Evolutionary conservation across 2,329 filamentous ascomycete species (phyloP).

Genomic region (Malbranchea cinnamomea): DNA sequence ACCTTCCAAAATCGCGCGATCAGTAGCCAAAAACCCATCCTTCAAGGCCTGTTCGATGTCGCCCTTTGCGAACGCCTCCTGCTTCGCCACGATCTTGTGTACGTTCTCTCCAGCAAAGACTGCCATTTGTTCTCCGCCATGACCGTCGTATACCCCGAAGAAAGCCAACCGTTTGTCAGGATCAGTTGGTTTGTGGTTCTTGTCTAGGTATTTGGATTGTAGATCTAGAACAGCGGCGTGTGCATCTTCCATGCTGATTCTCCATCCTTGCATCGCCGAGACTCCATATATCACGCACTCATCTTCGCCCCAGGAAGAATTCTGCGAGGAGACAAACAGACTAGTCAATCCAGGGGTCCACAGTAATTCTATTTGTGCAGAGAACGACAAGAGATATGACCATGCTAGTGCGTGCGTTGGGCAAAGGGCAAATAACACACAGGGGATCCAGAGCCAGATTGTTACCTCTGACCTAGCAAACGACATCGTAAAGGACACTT

Average conservation of each 20-base stretch:
- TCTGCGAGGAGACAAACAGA: conserved; percentile 2
- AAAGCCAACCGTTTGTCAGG: conserved; percentile 69
- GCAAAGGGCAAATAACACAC: conserved; percentile 3
- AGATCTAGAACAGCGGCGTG: conserved; percentile 84
- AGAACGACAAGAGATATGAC: conserved; percentile 4
- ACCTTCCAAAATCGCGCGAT: conserved; percentile 93
- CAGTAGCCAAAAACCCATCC: conserved; percentile 91
- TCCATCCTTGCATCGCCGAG: conserved; percentile 99
- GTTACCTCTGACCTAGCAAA: too few relatives aligned
- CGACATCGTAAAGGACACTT: conserved; percentile 24
- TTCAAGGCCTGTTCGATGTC: conserved; percentile 93
- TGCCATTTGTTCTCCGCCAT: conserved; percentile 93
- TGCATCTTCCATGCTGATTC: conserved; percentile 98
- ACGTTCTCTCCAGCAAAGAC: conserved; percentile 84
- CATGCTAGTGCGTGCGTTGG: conserved; percentile 5
- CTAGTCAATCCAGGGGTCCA: conserved; percentile 14
- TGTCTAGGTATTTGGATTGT: conserved; percentile 42
- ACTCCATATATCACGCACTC: conserved; percentile 84
- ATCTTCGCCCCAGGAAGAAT: conserved; percentile 77
- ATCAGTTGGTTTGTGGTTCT: conserved; percentile 43
- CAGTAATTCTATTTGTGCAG: conserved; percentile 8
- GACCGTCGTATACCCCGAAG: conserved; percentile 96
- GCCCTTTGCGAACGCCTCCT: conserved; percentile 80
- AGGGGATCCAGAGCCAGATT: too few relatives aligned
- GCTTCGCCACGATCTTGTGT: conserved; percentile 86